phyloP scores from a whole-genome alignment of 805 yeast genomes.

The Lachancea sp. region DNA sequence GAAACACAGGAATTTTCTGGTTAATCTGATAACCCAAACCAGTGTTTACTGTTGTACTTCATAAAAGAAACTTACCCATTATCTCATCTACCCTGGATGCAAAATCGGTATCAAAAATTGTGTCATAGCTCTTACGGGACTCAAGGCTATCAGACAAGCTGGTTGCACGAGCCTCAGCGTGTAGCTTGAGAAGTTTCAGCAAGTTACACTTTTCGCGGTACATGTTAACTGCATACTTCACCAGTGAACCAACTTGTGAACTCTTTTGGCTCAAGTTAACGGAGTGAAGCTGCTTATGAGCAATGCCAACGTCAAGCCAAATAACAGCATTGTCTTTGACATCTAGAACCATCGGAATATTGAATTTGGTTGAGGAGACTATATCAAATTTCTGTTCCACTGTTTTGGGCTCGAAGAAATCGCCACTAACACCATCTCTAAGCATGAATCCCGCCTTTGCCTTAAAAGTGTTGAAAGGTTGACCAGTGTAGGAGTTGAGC shows the following conservation, averaged over 20 bases:
- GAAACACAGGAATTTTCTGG: neutral
- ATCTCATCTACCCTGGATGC: constrained; percentile 1
- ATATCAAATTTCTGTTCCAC: constrained; percentile 6
- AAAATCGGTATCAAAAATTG: neutral
- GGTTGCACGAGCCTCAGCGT: constrained; percentile 4
- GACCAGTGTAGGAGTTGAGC: constrained; percentile 5
- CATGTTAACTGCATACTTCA: constrained; percentile 4
- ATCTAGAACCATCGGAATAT: too few relatives aligned
- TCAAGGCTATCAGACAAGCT: neutral
- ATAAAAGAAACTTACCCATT: neutral
- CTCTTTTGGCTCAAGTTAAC: constrained; percentile 1
- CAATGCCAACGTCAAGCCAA: constrained; percentile 5
- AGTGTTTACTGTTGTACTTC: neutral
- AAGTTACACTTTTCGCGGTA: constrained; percentile 4
- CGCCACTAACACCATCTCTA: constrained; percentile 5
- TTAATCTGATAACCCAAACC: neutral
- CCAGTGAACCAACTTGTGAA: constrained; percentile 3
- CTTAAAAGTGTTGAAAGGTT: constrained; percentile 2
- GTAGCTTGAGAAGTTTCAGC: constrained; percentile 1
- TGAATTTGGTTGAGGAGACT: neutral
- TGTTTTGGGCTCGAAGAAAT: constrained; percentile 4
- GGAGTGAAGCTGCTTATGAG: neutral
- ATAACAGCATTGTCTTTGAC: too few relatives aligned
- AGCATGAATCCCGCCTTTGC: constrained; percentile 8
- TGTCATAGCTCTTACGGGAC: neutral